Evolutionary conservation across 768 basidiomycete species (phyloP).

Genomic region (Phylloporus rhodoxanthus): DNA sequence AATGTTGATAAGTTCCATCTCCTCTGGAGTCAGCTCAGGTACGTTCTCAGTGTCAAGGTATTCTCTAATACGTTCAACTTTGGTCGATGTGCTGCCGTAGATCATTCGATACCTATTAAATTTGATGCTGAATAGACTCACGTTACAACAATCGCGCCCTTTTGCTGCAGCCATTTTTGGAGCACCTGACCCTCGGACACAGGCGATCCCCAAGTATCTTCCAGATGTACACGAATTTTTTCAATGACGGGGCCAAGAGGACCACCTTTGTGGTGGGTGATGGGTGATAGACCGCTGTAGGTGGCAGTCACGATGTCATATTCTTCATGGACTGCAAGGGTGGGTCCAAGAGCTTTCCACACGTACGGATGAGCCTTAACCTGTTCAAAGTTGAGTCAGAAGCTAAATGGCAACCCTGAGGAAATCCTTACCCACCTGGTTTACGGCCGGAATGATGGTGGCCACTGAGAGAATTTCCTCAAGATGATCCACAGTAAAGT

Average conservation of each 20-base stretch:
- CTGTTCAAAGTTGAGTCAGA: constrained; percentile 20
- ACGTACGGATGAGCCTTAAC: constrained; percentile 53
- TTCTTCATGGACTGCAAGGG: constrained; percentile 32
- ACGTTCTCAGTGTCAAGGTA: constrained; percentile 28
- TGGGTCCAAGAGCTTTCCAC: constrained; percentile 36
- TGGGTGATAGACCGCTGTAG: constrained; percentile 36
- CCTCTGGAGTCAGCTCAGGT: constrained; percentile 25
- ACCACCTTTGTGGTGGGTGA: constrained; percentile 33
- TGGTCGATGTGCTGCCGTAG: constrained; percentile 23
- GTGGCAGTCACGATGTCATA: constrained; percentile 37
- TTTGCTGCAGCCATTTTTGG: constrained; percentile 27
- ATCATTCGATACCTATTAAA: neutral
- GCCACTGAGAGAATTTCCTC: constrained; percentile 40
- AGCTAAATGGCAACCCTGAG: neutral
- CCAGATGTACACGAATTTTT: constrained; percentile 28
- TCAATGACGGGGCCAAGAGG: constrained; percentile 36
- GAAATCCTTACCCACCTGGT: constrained; percentile 37
- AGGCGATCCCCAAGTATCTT: constrained; percentile 18
- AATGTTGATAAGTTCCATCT: constrained; percentile 22
- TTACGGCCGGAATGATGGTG: constrained; percentile 44
- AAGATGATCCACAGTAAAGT: constrained; percentile 42
- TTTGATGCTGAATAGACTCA: constrained; percentile 8
- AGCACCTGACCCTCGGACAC: constrained; percentile 30
- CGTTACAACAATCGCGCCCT: constrained; percentile 30
- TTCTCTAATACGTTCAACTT: constrained; percentile 30